Evolutionary conservation across 805 yeast genomes (phyloP).

Genomic region (Yamadazyma sp.): DNA sequence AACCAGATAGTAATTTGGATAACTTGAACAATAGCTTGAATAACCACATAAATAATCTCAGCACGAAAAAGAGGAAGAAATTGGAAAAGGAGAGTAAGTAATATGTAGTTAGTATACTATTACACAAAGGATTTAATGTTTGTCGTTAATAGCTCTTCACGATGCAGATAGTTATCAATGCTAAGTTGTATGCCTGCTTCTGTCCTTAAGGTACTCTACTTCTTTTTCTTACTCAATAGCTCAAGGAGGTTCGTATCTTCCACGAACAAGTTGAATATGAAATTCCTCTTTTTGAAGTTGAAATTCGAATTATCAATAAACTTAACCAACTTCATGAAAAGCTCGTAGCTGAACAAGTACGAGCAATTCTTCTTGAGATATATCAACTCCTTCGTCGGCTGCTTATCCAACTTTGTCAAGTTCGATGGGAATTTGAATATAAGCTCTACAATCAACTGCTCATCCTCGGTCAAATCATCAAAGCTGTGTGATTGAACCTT

Average conservation of each 20-base stretch:
- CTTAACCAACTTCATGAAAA: slow-evolving; percentile 50
- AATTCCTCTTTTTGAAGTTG: slow-evolving; percentile 61
- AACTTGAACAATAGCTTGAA: slow-evolving; percentile 14
- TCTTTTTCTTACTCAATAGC: slow-evolving; percentile 11
- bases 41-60: slow-evolving; percentile 8
- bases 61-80: slow-evolving; percentile 13
- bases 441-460: slow-evolving; percentile 28
- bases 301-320: slow-evolving; percentile 58
- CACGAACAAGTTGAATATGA: slow-evolving; percentile 60
- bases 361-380: slow-evolving; percentile 52
- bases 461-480: slow-evolving; percentile 12
- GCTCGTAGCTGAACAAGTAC: slow-evolving; percentile 53
- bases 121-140: no score
- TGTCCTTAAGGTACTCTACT: no score
- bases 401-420: slow-evolving; percentile 44
- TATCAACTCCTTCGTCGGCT: slow-evolving; percentile 58
- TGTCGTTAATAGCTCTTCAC: no score
- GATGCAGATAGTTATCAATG: no score
- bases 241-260: slow-evolving; percentile 37
- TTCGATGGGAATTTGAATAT: slow-evolving; percentile 54
- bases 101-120: no score
- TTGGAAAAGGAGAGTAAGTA: slow-evolving; percentile 1
- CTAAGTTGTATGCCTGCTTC: no score
- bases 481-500: slow-evolving; percentile 4
- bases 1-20: slow-evolving; percentile 17